phyloP scores from a whole-genome alignment of 2,329 filamentous ascomycete genomes.

The Hypoxylon sp. region DNA sequence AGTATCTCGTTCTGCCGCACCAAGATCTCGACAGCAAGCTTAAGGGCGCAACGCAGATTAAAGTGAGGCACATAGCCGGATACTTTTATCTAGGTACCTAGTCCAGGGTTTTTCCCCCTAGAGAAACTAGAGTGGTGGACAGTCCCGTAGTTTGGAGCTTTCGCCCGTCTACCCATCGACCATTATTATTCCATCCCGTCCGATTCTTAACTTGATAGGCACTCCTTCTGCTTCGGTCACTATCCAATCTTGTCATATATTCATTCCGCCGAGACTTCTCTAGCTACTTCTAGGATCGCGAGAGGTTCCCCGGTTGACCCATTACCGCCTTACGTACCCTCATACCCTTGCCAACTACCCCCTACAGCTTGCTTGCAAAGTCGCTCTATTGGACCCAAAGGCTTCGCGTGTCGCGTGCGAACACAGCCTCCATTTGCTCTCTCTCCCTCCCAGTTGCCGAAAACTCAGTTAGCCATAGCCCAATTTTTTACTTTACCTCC shows the following conservation, averaged over 20 bases:
- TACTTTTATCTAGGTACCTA: conserved; percentile 9
- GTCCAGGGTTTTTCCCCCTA: conserved; percentile 12
- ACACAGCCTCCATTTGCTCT: conserved; percentile 30
- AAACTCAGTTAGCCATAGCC: conserved; percentile 20
- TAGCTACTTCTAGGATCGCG: conserved; percentile 31
- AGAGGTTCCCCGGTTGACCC: conserved; percentile 41
- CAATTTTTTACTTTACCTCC: conserved; percentile 25
- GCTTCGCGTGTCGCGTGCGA: conserved; percentile 43
- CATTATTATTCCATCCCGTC: conserved; percentile 21
- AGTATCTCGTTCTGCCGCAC: conserved; percentile 36
- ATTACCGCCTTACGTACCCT: conserved; percentile 37
- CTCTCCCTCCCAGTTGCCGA: conserved; percentile 10
- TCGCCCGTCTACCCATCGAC: conserved; percentile 15
- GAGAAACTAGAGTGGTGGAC: conserved; percentile 32
- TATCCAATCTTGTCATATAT: conserved; percentile 33
- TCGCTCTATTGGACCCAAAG: conserved; percentile 36
- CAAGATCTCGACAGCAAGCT: conserved; percentile 29
- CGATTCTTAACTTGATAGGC: conserved; percentile 27
- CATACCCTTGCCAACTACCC: conserved; percentile 36
- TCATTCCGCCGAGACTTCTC: conserved; percentile 31
- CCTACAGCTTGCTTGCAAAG: conserved; percentile 30
- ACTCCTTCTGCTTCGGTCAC: conserved; percentile 28
- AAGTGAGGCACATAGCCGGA: conserved; percentile 13
- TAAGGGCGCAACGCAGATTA: conserved; percentile 10
- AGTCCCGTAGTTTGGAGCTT: conserved; percentile 15